These are phyloP conservation scores for Actinomortierella wolfii DNA, from an alignment of 371 early-diverging fungal genomes.

Conservation along the genomic window DNA sequence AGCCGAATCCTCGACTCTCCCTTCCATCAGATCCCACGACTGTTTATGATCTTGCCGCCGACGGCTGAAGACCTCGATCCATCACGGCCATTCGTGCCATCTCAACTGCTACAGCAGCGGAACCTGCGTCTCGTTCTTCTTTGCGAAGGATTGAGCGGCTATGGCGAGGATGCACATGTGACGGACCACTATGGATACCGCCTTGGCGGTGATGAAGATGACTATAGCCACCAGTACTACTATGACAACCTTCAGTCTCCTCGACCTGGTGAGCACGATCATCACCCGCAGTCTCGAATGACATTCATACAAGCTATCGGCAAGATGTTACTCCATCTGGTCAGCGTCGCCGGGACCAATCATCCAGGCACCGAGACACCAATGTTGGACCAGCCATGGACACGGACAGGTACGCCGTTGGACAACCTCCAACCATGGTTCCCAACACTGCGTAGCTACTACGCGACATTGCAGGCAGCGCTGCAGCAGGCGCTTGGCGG, in stretches of 20 bases:
- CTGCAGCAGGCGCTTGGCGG: constrained; percentile 16
- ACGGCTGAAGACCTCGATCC: constrained; percentile 22
- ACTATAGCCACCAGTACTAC: no score
- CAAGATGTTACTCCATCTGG: constrained; percentile 29
- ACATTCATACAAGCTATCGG: constrained; percentile 30
- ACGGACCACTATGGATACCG: constrained; percentile 39
- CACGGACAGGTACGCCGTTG: constrained; percentile 24
- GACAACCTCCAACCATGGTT: constrained; percentile 37
- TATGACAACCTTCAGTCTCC: no score
- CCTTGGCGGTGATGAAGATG: no score
- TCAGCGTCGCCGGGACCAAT: constrained; percentile 18
- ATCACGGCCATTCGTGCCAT: constrained; percentile 14
- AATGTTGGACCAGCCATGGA: constrained; percentile 12
- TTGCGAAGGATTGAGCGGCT: constrained; percentile 32
- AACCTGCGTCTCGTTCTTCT: constrained; percentile 28
- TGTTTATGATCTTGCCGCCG: constrained; percentile 36
- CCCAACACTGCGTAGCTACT: constrained; percentile 21
- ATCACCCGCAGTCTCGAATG: constrained; percentile 7
- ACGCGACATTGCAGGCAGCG: constrained; percentile 13
- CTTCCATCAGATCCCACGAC: constrained; percentile 28
- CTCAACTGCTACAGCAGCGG: constrained; percentile 26
- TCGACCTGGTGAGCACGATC: no score
- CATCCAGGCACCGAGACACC: constrained; percentile 18
- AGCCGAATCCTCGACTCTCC: constrained; percentile 30
- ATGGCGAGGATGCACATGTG: constrained; percentile 39